Base-by-base conservation (phyloP, 2,329 filamentous ascomycete genomes). In the Penicillium polonicum region DNA sequence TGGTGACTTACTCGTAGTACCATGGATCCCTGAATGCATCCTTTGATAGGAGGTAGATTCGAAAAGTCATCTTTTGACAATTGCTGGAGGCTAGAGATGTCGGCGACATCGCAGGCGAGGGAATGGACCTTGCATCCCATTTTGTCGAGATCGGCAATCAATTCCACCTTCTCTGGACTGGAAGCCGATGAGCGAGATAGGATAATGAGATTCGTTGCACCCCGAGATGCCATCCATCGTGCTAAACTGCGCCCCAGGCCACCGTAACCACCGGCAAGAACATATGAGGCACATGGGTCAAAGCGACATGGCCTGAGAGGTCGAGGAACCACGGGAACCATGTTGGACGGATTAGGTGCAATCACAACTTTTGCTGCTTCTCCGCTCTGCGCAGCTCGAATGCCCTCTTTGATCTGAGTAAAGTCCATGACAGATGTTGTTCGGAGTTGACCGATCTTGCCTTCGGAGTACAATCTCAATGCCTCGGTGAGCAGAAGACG, bases 1-100 rank as follows among this genome's bases (percentile, higher is more conserved):
- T 4, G 9, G 7, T 3, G 15, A 62, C 62, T 52, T 60, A 67
- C 65, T 17, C 55, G 56, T 7, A 67, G 29, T 1, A 65, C 61
- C 67, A 68, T 69, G 1, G 65, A 62, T 3, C 48, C 63, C 43
- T 69, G 65, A 7, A 69, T 63, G 35, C 65, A 66, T n/a, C 67
- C 67, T 41, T 64, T 66, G 49, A 68, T 65, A 0, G 67, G 57
- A 10, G 61, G 65, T 17, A 69, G 29, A 31, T 42, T 19, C 0
- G 31, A 6, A 21, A 56, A 46, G 19, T 41, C 50, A 2, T 53
- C 35, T 15, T 29, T 33, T 12, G 62, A 48, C 9, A 60, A 50
- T n/a, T 8, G 19, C n/a, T 52, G 46, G 6, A 63, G 44, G 5
- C 45, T 55, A 13, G 42, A 35, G 15, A 35, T 21, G 44, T 67